Evolutionary conservation across 2,329 filamentous ascomycete genomes (phyloP), one percentile per base, ranked within the genome.

Genomic region (Colletotrichum agaves): DNA sequence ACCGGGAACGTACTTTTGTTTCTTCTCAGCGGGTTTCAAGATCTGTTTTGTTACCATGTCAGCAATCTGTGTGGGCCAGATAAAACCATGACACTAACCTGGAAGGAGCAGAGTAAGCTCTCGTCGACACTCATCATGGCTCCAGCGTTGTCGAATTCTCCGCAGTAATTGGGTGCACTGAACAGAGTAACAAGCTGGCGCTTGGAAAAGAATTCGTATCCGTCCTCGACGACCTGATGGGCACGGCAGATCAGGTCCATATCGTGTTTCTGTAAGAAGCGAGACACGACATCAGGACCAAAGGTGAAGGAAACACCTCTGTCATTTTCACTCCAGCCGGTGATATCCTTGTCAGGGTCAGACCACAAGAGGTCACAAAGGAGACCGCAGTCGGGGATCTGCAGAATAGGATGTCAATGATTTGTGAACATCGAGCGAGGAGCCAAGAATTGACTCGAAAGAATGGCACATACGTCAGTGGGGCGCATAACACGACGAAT

Each of bases 41-140:
- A 99, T 98, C 93, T 97, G 74, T 31, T 61, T 52, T 47, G 53
- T n/a, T n/a, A 11, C 19, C 5, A 37, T 33, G 57, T 71, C 43
- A 71, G 69, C 57, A 57, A 59, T 46, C 50, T 41, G 27, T n/a
- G 19, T 44, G 19, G 43, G 13, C 44, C 39, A 31, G 37, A 15
- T 5, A 3, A 13, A 27, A 5, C 15, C 17, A 8, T 27, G 46
- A 52, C 27, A 79, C 84, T 62, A 74, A 96, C 93, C 92, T 98
- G 96, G 91, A 99, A 99, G 71, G 94, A 98, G 87, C 96, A 99
- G 77, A 99, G 87, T 81, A 99, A 84, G 81, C 94, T 98, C 87
- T 98, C 96, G 79, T 98, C 96, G 43, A 99, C 96, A 78, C 94
- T 98, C 96, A 99, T 98, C 95, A 99, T 98, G 72, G 96, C 96